Evolutionary conservation across 2,329 filamentous ascomycete species (phyloP), one percentile per base, ranked within the genome.

Genomic region (Penicillium hordei): DNA sequence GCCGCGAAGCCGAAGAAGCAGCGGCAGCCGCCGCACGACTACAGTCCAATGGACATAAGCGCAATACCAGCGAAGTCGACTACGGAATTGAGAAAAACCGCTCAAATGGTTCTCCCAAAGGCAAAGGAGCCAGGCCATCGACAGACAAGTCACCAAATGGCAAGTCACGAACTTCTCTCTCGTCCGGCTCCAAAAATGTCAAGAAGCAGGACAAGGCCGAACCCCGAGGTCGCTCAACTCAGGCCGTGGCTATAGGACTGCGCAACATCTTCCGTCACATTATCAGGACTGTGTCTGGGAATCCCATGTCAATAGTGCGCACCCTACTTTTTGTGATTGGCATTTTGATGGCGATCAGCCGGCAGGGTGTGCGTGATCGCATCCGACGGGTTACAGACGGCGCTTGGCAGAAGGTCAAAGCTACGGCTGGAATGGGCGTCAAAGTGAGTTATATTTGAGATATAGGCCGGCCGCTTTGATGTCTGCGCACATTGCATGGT

Each of bases 381-480:
- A 75, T 97, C 36, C 83, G 86, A 71, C 82, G 87, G 55, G 79
- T 92, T 38, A 70, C 95, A 43, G 84, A 83, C 39, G 80, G 83
- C 29, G 86, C 86, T 10, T 96, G 91, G 91, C 83, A 85, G 54
- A 97, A 96, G 78, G 79, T 96, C 40, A 86, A 85, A 72, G 83
- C 86, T 45, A 97, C 94, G 0, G 88, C 93, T 5, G 93, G 93
- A 1, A 97, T 97, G 93, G 94, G 93, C 2, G 90, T 95, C 62
- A 97, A 97, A 79, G 93, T 97, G 69, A 96, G 90, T 73, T 97
- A 97, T 78, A 95, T 99, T 59, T 97, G 63, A 66, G 55, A 59
- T 60, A 58, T 60, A 21, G 43, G 31, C 50, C 13, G 43, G 31
- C 50, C 13, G 21, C 40, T 49, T 8, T 5, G 36, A 3, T 36